Evolutionary conservation across 75 land plant genomes (phyloP).

Genomic region (Selaginella moellendorffii): DNA sequence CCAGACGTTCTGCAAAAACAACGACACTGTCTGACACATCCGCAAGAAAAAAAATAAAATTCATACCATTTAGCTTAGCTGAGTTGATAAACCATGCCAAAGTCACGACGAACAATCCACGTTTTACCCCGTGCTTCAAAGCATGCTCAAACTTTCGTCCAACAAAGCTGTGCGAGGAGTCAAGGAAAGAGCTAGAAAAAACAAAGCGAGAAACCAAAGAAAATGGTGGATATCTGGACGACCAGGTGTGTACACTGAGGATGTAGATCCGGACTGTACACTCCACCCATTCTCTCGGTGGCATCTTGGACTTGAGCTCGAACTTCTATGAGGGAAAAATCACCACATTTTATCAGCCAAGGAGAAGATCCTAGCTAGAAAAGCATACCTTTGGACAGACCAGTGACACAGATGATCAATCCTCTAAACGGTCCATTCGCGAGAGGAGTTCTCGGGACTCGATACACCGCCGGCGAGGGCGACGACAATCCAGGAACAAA

Average conservation of each 20-base stretch:
- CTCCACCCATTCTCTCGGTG: conserved; percentile 81
- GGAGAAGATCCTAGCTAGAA: background rate
- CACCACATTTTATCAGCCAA: background rate
- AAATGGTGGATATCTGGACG: conserved; percentile 99
- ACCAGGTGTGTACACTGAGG: conserved; percentile 93
- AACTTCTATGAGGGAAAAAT: conserved; percentile 41
- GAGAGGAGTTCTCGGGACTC: background rate
- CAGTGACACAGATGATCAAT: conserved; percentile 86
- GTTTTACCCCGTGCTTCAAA: conserved; percentile 64
- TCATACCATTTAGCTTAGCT: conserved; percentile 60
- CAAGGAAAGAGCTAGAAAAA: no score
- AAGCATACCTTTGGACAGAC: conserved; percentile 78
- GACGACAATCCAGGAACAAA: background rate
- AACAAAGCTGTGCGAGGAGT: conserved; percentile 49
- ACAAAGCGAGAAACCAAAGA: no score
- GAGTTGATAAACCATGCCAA: conserved; percentile 95
- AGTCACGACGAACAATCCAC: conserved; percentile 66
- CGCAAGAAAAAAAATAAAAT: background rate
- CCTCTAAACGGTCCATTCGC: conserved; percentile 56
- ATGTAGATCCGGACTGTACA: conserved; percentile 76
- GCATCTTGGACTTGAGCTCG: conserved; percentile 79
- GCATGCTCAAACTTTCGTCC: conserved; percentile 93
- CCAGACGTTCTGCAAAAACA: conserved; percentile 55
- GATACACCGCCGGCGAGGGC: background rate
- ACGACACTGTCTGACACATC: no score